Conservation (phyloP, 2,329 filamentous ascomycete species). For the Claviceps quebecensis region DNA sequence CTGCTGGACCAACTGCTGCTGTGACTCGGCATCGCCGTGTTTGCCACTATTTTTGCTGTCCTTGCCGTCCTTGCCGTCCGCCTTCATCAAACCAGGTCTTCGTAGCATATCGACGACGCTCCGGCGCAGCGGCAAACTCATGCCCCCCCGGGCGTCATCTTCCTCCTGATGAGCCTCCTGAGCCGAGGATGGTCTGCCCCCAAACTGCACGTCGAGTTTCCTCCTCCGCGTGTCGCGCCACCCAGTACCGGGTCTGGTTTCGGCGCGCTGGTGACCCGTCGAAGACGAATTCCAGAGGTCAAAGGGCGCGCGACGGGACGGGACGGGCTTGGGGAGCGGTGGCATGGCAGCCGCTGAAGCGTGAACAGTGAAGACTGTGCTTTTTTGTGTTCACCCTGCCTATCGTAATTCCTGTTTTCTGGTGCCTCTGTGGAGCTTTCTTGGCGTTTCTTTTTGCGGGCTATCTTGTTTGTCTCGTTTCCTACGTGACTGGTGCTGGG, state of each 20-base stretch:
- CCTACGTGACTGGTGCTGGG: too few species aligned
- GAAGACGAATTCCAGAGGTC: slow-evolving; percentile 62
- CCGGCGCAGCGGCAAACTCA: slow-evolving; percentile 5
- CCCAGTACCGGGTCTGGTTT: slow-evolving; percentile 46
- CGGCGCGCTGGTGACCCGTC: slow-evolving; percentile 66
- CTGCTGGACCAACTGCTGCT: too few species aligned
- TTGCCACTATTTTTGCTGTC: too few species aligned
- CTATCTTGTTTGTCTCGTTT: too few species aligned
- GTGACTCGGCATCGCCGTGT: too few species aligned
- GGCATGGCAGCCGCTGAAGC: neutral
- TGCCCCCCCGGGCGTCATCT: neutral
- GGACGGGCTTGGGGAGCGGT: neutral
- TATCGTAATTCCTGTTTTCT: neutral
- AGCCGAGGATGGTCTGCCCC: slow-evolving; percentile 28
- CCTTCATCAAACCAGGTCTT: slow-evolving; percentile 20
- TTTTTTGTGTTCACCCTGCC: neutral
- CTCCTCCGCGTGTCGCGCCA: slow-evolving; percentile 58
- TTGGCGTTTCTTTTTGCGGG: too few species aligned
- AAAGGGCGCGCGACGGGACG: slow-evolving; percentile 19
- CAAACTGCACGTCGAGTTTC: slow-evolving; percentile 59
- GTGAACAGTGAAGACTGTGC: too few species aligned
- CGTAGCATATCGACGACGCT: slow-evolving; percentile 42
- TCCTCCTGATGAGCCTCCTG: neutral
- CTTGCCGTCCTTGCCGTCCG: neutral
- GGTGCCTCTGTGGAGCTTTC: too few species aligned